Evolutionary conservation across 495 filamentous ascomycete genomes (phyloP), one percentile per base, ranked within the genome.

Genomic region (Xylaria venustula): DNA sequence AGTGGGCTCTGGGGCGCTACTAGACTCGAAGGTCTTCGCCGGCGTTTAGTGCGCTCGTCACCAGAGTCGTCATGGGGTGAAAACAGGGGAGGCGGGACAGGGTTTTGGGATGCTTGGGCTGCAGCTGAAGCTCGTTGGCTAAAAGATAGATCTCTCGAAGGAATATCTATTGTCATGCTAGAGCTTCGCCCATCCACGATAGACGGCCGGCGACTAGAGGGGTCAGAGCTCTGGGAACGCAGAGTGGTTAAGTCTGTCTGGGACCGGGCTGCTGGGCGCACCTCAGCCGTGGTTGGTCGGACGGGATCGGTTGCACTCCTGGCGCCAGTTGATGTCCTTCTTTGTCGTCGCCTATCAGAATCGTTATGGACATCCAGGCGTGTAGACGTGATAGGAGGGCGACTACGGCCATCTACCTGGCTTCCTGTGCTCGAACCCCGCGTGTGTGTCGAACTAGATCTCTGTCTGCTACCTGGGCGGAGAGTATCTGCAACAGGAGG

Each of bases 211-310:
- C 65, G 67, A 28, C 58, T 62, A 9, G 62, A 48, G 49, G 71
- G 46, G 7, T 70, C 70, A n/a, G 70, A 64, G 12, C 73, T 71
- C 12, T 73, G 77, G 19, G 81, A 69, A 59, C 78, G 67, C 17
- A 79, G 66, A n/a, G 73, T n/a, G n/a, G n/a, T 75, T 1, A 89
- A 72, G 63, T 91, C 88, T 8, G 84, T 87, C 48, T 82, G 78
- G 37, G 87, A 88, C 28, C 81, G 76, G 14, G 79, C 71, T 50
- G 80, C 78, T 52, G 79, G 75, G 48, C 73, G 74, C 26, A 71
- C 53, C 7, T 77, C 76, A 15, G 71, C 61, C 37, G 79, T 71
- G 2, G 76, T 63, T 4, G 74, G 62, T 22, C 73, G 67, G 8
- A 70, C 58, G 1, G 80, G 77, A 26, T 73, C 65, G 2, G 78